Percentiles rank a stretch among this genome's conserved stretches.
Evolutionary conservation across 805 yeast species (phyloP).

Genomic region (Yarrowia hollandica): DNA sequence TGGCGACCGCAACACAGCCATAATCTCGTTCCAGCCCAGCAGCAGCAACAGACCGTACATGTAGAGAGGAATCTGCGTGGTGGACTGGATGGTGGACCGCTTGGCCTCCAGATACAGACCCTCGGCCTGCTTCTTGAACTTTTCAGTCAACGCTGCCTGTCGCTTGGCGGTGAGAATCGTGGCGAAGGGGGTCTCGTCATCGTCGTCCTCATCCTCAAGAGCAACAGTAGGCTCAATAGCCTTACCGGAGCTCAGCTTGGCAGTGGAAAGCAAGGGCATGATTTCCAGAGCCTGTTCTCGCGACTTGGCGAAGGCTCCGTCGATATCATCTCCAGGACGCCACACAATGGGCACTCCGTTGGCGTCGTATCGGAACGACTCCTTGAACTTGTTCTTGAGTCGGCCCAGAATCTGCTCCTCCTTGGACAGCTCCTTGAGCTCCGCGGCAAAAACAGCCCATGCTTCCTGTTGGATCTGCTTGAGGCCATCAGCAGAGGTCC

Average conservation of each 20-base stretch:
- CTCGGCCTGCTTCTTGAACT: constrained; percentile 74
- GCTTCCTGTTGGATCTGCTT: constrained; percentile 49
- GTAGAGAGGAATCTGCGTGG: constrained; percentile 80
- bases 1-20: constrained; percentile 85
- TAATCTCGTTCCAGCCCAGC: constrained; percentile 94
- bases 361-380: constrained; percentile 75
- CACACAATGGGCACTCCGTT: constrained; percentile 81
- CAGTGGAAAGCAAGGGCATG: constrained; percentile 60
- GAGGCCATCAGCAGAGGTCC: constrained; percentile 13
- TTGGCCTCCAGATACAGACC: constrained; percentile 83
- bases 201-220: constrained; percentile 44
- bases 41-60: constrained; percentile 70
- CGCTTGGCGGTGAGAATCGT: constrained; percentile 55
- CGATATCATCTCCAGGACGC: constrained; percentile 72
- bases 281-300: constrained; percentile 56
- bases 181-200: constrained; percentile 51
- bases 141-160: constrained; percentile 54
- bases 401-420: constrained; percentile 66
- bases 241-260: constrained; percentile 49
- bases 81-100: constrained; percentile 74
- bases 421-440: constrained; percentile 60
- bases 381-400: constrained; percentile 79
- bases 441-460: constrained; percentile 64
- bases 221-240: constrained; percentile 63
- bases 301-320: constrained; percentile 60